These are phyloP conservation scores for Talaromyces sp. DNA, from an alignment of 2,329 filamentous ascomycete species.

Conservation along the genomic window DNA sequence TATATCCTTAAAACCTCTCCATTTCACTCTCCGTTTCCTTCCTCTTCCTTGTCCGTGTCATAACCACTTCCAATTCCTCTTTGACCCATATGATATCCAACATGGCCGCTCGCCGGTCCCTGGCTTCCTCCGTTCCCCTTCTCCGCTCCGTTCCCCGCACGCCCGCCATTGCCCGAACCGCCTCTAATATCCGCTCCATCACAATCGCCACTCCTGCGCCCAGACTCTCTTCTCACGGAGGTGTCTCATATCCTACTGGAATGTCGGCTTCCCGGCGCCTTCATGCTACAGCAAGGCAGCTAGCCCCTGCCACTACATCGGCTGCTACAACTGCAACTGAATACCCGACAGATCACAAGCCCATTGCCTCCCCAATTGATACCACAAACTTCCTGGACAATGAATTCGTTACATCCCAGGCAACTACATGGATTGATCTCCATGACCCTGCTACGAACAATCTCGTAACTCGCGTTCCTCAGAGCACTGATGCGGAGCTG, in stretches of 20 bases:
- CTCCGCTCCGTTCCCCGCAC: conserved; percentile 44
- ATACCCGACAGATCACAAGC: conserved; percentile 60
- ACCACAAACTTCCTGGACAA: conserved; percentile 68
- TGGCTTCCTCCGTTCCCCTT: conserved; percentile 42
- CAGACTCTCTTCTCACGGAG: conserved; percentile 17
- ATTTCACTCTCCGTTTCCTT: neutral
- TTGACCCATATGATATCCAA: conserved; percentile 13
- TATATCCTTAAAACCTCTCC: conserved; percentile 7
- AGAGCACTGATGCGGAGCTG: conserved; percentile 67
- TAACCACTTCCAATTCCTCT: neutral
- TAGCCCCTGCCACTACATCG: conserved; percentile 53
- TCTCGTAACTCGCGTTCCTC: conserved; percentile 66
- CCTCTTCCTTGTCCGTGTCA: conserved; percentile 1
- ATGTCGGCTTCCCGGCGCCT: conserved; percentile 39
- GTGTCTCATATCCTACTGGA: conserved; percentile 22
- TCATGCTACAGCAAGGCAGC: conserved; percentile 59
- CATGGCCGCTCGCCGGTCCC: conserved; percentile 43
- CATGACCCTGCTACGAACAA: conserved; percentile 69
- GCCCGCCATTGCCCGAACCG: conserved; percentile 30
- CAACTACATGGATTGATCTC: conserved; percentile 65
- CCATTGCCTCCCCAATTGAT: conserved; percentile 58
- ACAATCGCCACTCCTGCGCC: conserved; percentile 26
- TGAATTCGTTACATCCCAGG: conserved; percentile 60
- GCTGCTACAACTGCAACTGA: conserved; percentile 53
- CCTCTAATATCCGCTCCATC: conserved; percentile 29